Base-by-base conservation (phyloP, 768 basidiomycete species). In the Russula compacta region DNA sequence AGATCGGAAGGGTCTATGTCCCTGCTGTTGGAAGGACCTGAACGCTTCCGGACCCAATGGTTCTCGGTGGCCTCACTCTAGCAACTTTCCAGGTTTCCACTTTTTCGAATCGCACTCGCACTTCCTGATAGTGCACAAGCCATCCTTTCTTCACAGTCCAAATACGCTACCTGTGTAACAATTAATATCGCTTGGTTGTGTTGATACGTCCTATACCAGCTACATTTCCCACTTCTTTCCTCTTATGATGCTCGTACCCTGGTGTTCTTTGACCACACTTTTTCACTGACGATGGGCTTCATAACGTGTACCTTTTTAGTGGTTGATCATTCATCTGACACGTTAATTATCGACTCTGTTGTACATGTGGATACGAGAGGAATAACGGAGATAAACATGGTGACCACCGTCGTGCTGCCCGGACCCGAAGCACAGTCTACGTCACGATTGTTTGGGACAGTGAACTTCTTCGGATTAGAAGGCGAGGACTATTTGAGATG, bases 321-420 rank as follows among this genome's bases (percentile, higher is more conserved):
- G 58, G 58, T 58, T 48, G 32, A 21, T 53, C 51, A 53, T 56
- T 53, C 51, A 53, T 56, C 53, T 53, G 44, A 48, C 46, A 52
- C n/a, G 35, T 53, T 53, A 6, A 47, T 53, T 33, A 35, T 35
- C 32, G 40, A n/a, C 38, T 15, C 1, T 62, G 29, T 29, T 40
- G 46, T 53, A 35, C 40, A 54, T 14, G 9, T 48, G 43, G 52
- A 38, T 51, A 60, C 53, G 48, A 47, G 33, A 46, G 54, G 38
- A 38, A 10, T 6, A 24, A 53, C 51, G 56, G 46, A 47, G 14
- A 57, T 62, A 43, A 35, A 42, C 39, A 33, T 42, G 39, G 39
- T 29, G 11, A 50, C 19, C n/a, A 17, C 50, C 44, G 24, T 51
- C 12, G 10, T 24, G 21, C n/a, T 17, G n/a, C 35, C 19, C 33